Base-by-base conservation (phyloP, 495 filamentous ascomycete species). In the Aspergillus indologenus region DNA sequence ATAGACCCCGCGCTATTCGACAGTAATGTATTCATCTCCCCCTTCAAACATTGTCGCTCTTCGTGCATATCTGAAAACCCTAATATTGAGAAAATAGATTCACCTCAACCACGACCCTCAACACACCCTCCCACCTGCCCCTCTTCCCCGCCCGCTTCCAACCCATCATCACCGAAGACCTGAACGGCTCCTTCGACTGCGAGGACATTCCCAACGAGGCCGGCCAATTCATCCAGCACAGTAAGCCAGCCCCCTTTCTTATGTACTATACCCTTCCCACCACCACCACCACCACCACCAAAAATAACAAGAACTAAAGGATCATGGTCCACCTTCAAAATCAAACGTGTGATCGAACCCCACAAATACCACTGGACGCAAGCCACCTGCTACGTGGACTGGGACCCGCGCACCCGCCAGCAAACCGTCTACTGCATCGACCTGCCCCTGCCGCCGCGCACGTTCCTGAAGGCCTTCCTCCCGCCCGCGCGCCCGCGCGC, bases 161-260 rank as follows among this genome's bases (percentile, higher is more conserved):
- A 17, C 40, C 34, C 5, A 47, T 54, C 12, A 42, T 61, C 24
- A 48, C 29, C 0, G 52, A 20, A 14, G 62, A 64, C 51, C 53
- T 61, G 6, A 64, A 64, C 46, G 58, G 54, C n/a, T 58, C 62
- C 24, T 64, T 56, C 50, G 46, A 61, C 54, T 60, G 54, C 34
- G 57, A 61, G 6, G 60, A 64, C 44, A 21, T 18, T 34, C 44
- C 22, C 43, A 21, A 20, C 29, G 46, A 23, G 7, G 22, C 40
- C 7, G 45, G 44, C 19, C 3, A 20, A 2, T 31, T 56, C 14
- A 43, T 51, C 46, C 29, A 15, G 6, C 58, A 56, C 21, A 21
- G 47, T 47, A 18, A 42, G 56, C 23, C 26, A 34, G 31, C 1
- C 23, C 17, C 17, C 9, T 21, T 43, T 2, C 11, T 11, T 45